These are phyloP conservation scores for Fusarium sp. DNA, from an alignment of 2,329 filamentous ascomycete species.

Conservation along the genomic window DNA sequence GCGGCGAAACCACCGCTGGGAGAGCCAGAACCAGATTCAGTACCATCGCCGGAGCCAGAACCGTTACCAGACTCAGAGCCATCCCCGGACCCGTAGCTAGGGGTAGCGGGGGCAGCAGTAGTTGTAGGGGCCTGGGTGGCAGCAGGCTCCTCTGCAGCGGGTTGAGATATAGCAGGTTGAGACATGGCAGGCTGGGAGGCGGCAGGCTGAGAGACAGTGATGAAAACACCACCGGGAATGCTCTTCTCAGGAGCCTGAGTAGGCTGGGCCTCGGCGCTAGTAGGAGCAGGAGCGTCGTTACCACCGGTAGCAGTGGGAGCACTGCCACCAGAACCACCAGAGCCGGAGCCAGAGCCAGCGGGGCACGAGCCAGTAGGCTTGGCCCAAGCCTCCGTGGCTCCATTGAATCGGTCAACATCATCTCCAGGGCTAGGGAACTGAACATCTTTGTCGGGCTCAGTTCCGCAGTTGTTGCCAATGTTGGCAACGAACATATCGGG, in stretches of 20 bases:
- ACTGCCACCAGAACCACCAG: conserved; percentile 41
- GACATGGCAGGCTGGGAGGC: conserved; percentile 45
- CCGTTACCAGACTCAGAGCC: background rate
- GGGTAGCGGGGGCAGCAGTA: background rate
- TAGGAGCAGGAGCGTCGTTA: conserved; percentile 25
- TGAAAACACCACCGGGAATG: conserved; percentile 55
- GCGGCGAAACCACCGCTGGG: conserved; percentile 48
- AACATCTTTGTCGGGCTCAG: conserved; percentile 55
- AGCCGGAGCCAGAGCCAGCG: background rate
- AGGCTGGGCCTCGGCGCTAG: background rate
- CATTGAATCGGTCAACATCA: conserved; percentile 62
- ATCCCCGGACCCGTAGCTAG: background rate
- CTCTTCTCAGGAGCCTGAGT: background rate
- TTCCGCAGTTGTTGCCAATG: conserved; percentile 64
- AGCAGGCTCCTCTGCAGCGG: conserved; percentile 6
- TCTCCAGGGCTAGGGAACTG: conserved; percentile 72
- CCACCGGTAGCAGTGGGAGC: conserved; percentile 47
- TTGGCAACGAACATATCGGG: conserved; percentile 80
- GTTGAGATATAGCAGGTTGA: conserved; percentile 43
- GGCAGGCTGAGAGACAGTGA: conserved; percentile 47
- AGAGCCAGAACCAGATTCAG: conserved; percentile 39
- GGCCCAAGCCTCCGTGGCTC: conserved; percentile 25
- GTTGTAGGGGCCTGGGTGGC: conserved; percentile 32
- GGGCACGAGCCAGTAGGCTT: conserved; percentile 16
- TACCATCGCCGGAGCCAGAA: background rate